Base-by-base conservation (phyloP, 805 yeast species). In the Ogataea philodendri region DNA sequence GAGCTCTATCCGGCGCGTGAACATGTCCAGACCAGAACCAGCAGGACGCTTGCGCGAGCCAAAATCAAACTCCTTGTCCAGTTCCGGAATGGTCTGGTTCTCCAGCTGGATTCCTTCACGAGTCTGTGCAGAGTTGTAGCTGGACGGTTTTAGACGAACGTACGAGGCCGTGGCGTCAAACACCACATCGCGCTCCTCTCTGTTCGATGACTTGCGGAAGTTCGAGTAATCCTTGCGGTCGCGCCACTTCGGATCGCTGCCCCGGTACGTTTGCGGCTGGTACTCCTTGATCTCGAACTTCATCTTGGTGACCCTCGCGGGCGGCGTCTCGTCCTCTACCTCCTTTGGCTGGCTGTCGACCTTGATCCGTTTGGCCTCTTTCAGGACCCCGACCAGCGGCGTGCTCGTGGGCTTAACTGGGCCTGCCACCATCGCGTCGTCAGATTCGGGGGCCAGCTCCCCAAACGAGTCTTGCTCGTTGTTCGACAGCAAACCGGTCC, bases 151-250 rank as follows among this genome's bases (percentile, higher is more conserved):
- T 32, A 48, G 28, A 6, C 22, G 24, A 10, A 48, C 30, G n/a
- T 35, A 42, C 3, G 46, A 37, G 9, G 40, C 26, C 6, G 48
- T 48, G 5, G 52, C 52, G 30, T 48, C 49, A 22, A 45, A 45
- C n/a, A 44, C 32, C 8, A 48, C 44, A 29, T 43, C 47, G 13
- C 27, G 18, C 9, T 28, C 26, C 5, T 25, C 37, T 11, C 23
- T 22, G 14, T 34, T 32, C 5, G 22, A 17, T 10, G 34, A 35
- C 27, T 40, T 44, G n/a, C 39, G 39, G 30, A 48, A 48, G 4
- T 25, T 34, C 9, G 50, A 44, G 30, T 40, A 46, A 17, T 48
- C 39, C 9, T 34, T 39, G 16, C 46, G 33, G 9, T 42, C 43
- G 3, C 8, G 19, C 51, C 52, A 46, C 9, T 35, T 35, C 9